Evolutionary conservation across 2,329 filamentous ascomycete genomes (phyloP).

Genomic region (Nectriaceae sp.): DNA sequence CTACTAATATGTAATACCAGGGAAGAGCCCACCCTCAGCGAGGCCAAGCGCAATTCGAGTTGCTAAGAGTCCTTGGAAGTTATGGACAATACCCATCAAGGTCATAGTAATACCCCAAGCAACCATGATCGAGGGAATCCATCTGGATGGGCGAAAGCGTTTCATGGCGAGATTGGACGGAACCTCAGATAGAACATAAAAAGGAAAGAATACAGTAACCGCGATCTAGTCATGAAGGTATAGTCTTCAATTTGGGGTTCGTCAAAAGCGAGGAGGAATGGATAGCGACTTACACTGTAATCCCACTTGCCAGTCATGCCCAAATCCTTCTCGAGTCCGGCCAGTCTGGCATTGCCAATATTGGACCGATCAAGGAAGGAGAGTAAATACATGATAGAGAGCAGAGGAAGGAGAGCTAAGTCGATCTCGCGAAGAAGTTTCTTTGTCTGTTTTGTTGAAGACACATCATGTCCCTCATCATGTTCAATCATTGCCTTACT

Average conservation of each 20-base stretch:
- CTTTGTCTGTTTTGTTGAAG: conserved; percentile 41
- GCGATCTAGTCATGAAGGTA: conserved; percentile 34
- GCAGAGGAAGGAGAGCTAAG: conserved; percentile 58
- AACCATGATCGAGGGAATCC: conserved; percentile 56
- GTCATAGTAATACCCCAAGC: conserved; percentile 51
- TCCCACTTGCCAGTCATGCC: conserved; percentile 36
- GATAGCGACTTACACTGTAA: conserved; percentile 34
- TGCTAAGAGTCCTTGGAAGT: conserved; percentile 50
- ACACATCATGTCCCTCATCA: no score
- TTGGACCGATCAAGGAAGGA: conserved; percentile 50
- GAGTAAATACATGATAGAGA: conserved; percentile 61
- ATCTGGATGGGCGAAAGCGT: conserved; percentile 50
- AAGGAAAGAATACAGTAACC: conserved; percentile 54
- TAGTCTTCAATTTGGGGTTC: not conserved
- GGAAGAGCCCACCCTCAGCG: conserved; percentile 61
- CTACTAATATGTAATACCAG: conserved; percentile 59
- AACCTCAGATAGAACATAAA: conserved; percentile 55
- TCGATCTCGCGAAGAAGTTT: conserved; percentile 55
- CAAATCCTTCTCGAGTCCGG: conserved; percentile 46
- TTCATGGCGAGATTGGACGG: conserved; percentile 61
- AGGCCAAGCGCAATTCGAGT: conserved; percentile 49
- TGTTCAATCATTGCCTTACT: no score
- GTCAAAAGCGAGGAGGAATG: not conserved
- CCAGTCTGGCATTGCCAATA: conserved; percentile 60
- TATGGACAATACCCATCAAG: conserved; percentile 54